These are phyloP conservation scores for Crataegus laevigata DNA, from an alignment of 306 rosid genomes.

Conservation along the genomic window DNA sequence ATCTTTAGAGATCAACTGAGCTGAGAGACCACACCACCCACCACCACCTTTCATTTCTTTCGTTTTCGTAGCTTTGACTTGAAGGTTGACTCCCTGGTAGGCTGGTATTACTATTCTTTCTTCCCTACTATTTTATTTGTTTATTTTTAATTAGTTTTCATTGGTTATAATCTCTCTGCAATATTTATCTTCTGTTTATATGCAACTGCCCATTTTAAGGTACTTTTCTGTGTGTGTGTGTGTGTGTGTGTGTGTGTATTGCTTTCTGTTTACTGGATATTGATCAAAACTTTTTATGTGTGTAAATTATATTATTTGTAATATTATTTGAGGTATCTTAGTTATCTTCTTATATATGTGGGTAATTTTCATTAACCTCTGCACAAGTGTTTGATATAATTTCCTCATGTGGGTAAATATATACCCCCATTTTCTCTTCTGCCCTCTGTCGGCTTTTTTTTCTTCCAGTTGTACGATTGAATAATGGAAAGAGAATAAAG, in stretches of 20 bases:
- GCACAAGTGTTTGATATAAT: no score
- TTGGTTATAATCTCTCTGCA: neutral
- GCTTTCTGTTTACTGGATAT: neutral
- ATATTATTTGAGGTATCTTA: neutral
- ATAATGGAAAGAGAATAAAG: no score
- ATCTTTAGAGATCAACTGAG: neutral
- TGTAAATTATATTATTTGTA: conserved; percentile 14
- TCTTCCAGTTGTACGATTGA: no score
- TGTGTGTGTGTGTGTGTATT: neutral
- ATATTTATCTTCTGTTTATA: neutral
- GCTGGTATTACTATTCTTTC: conserved; percentile 3
- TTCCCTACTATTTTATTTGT: neutral
- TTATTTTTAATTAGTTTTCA: neutral
- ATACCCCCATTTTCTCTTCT: no score
- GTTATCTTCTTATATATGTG: neutral
- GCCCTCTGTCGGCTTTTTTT: no score
- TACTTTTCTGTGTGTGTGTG: neutral
- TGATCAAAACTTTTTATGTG: conserved; percentile 13
- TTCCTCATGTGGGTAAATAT: no score
- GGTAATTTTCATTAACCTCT: no score
- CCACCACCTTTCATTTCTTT: neutral
- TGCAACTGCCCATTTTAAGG: neutral
- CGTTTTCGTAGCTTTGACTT: no score
- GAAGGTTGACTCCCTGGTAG: no score
- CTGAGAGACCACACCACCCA: no score